Conservation (phyloP, 192 early-diverging fungal species). For the Podila verticillata region DNA sequence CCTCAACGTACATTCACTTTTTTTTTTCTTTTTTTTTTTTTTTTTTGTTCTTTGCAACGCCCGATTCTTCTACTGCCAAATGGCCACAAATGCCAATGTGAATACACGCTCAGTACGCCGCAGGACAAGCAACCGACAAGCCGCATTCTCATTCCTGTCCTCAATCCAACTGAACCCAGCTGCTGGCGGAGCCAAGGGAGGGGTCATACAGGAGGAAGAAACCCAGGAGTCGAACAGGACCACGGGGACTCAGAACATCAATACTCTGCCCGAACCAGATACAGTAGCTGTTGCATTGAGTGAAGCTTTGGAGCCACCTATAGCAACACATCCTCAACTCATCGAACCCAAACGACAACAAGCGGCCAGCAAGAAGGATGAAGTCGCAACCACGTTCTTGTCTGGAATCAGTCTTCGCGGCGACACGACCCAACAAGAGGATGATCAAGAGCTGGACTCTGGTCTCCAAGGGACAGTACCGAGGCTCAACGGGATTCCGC, state of each 20-base stretch:
- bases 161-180: constrained; percentile 31
- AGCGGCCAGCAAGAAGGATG: constrained; percentile 17
- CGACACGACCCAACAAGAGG: neutral
- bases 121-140: constrained; percentile 28
- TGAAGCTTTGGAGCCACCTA: neutral
- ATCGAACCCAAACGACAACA: constrained; percentile 8
- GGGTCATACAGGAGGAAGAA: neutral
- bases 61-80: neutral
- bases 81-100: neutral
- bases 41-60: no score
- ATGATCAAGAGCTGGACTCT: constrained; percentile 4
- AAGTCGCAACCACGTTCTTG: constrained; percentile 24
- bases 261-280: neutral
- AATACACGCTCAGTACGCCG: constrained; percentile 17
- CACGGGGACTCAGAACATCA: neutral
- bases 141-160: constrained; percentile 41
- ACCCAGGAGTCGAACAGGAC: neutral
- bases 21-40: no score
- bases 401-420: constrained; percentile 31
- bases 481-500: neutral
- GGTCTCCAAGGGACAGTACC: neutral
- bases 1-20: neutral
- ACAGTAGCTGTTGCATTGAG: neutral
- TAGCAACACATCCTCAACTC: neutral
- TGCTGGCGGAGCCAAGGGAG: neutral